Percentiles rank a stretch among this genome's conserved stretches.
Conservation (phyloP, 768 basidiomycete genomes). For the Gloeophyllum trabeum region DNA sequence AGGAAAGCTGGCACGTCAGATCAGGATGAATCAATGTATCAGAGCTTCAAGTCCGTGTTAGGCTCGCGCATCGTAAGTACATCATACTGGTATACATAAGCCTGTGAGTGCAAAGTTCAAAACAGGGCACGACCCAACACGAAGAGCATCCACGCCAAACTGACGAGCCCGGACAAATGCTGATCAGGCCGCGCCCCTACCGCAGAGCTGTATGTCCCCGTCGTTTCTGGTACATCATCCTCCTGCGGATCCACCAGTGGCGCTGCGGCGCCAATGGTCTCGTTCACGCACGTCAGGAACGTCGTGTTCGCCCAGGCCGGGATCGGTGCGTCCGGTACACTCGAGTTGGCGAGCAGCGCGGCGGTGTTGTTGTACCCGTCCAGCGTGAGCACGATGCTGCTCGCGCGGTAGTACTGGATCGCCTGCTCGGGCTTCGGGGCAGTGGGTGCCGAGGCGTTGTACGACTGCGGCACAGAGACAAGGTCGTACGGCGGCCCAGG, state of each 20-base stretch:
- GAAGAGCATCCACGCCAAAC: too few species aligned
- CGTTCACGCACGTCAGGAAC: constrained; percentile 12
- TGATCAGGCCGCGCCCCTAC: too few species aligned
- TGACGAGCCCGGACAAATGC: too few species aligned
- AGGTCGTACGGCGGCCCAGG: constrained; percentile 19
- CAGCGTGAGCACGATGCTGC: constrained; percentile 47
- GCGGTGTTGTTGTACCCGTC: constrained; percentile 61
- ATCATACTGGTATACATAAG: too few species aligned
- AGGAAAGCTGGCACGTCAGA: too few species aligned
- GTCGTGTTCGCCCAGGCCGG: constrained; percentile 7
- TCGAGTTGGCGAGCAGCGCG: constrained; percentile 17
- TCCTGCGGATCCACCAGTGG: constrained; percentile 9
- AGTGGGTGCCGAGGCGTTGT: constrained; percentile 15
- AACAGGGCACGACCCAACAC: too few species aligned
- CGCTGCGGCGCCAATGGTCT: constrained; percentile 11
- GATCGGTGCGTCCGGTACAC: constrained; percentile 8
- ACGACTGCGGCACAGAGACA: constrained; percentile 18
- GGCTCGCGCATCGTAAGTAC: too few species aligned
- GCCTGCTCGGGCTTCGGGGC: constrained; percentile 37
- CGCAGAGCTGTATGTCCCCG: too few species aligned
- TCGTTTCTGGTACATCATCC: too few species aligned
- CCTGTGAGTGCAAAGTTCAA: too few species aligned
- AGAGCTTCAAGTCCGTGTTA: too few species aligned
- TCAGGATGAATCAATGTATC: too few species aligned
- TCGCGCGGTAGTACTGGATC: constrained; percentile 58